phyloP scores from a whole-genome alignment of 768 basidiomycete species.

The Lactifluus rugatus region DNA sequence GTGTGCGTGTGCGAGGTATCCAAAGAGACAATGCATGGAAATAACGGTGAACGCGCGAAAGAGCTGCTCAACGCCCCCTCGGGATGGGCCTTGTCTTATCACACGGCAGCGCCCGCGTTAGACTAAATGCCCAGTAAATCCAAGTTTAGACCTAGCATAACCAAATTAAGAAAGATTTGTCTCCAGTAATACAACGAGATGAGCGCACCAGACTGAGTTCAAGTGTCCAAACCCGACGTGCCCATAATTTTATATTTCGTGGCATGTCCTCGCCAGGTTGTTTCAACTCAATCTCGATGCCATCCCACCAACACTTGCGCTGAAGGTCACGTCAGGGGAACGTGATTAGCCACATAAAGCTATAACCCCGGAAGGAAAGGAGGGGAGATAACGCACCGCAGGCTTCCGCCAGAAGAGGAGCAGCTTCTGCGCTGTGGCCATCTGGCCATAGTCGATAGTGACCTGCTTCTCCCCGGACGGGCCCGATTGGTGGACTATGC shows the following conservation, averaged over 20 bases:
- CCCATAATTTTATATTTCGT: conserved; percentile 82
- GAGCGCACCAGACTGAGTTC: conserved; percentile 79
- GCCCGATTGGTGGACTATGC: conserved; percentile 64
- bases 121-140: neutral
- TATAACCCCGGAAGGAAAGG: neutral
- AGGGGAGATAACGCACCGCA: conserved; percentile 55
- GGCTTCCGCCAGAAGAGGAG: conserved; percentile 98
- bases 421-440: conserved; percentile 96
- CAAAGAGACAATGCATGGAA: neutral
- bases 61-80: too few species aligned
- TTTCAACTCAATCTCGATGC: conserved; percentile 79
- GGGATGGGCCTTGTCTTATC: too few species aligned
- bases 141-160: conserved; percentile 13
- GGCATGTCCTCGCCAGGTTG: conserved; percentile 41
- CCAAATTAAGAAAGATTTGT: neutral
- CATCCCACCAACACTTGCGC: conserved; percentile 99
- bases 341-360: conserved; percentile 4
- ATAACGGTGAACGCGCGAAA: too few species aligned
- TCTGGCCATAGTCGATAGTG: conserved; percentile 82
- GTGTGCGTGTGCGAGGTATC: conserved; percentile 7
- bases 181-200: conserved; percentile 16
- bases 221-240: conserved; percentile 94
- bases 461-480: conserved; percentile 55
- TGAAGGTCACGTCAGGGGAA: conserved; percentile 26
- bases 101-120: neutral